Conservation (phyloP, 2,329 filamentous ascomycete genomes). For the Aspergillus fumigatiaffinis region DNA sequence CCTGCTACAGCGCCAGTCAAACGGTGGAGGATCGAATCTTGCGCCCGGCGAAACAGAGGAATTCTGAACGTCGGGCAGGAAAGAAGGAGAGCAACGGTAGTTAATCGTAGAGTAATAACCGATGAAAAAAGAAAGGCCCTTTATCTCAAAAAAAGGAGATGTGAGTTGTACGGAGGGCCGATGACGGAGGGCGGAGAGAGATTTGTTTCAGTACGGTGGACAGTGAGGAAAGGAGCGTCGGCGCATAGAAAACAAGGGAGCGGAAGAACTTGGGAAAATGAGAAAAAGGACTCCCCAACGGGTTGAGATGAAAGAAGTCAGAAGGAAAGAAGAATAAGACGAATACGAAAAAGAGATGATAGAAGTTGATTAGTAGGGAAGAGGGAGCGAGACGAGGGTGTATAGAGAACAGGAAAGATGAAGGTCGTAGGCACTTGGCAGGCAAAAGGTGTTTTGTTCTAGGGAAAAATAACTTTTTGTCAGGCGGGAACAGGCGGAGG, state of each 20-base stretch:
- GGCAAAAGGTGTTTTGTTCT: constrained; percentile 3
- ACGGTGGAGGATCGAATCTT: constrained; percentile 11
- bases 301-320: not conserved
- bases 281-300: constrained; percentile 1
- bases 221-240: constrained; percentile 8
- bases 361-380: constrained; percentile 7
- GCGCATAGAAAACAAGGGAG: constrained; percentile 11
- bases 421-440: constrained; percentile 1
- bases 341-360: constrained; percentile 7
- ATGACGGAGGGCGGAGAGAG: constrained; percentile 6
- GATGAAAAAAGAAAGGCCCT: not conserved
- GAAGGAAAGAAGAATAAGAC: constrained; percentile 6
- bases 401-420: constrained; percentile 13
- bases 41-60: constrained; percentile 8
- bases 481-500: constrained; percentile 6
- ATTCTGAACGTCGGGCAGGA: not conserved
- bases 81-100: not conserved
- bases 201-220: not conserved
- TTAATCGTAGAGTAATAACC: not conserved
- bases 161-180: not conserved
- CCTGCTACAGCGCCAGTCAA: constrained; percentile 31
- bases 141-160: not conserved
- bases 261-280: constrained; percentile 3
- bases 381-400: constrained; percentile 21
- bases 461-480: constrained; percentile 6